phyloP scores from a whole-genome alignment of 139 green algal genomes.

The Klebsormidium nitens region DNA sequence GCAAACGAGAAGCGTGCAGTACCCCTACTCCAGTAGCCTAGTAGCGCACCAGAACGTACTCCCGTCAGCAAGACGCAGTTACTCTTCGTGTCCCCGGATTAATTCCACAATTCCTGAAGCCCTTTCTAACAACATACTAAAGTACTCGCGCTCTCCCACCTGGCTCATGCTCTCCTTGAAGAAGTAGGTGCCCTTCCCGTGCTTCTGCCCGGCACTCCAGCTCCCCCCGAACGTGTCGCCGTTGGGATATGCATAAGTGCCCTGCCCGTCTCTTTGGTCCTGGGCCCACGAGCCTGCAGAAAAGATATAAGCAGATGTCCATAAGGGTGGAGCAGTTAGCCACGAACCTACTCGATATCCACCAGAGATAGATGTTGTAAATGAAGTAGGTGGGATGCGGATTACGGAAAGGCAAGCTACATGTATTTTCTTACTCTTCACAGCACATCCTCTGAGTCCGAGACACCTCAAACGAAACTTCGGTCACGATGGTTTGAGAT shows the following conservation, averaged over 20 bases:
- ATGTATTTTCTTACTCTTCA: no score
- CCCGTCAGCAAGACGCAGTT: no score
- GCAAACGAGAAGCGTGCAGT: neutral
- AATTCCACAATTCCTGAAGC: neutral
- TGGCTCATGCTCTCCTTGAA: conserved; percentile 18
- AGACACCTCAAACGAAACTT: no score
- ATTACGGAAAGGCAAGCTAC: no score
- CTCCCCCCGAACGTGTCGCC: conserved; percentile 22
- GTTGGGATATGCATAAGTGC: conserved; percentile 25
- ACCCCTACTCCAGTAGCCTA: neutral
- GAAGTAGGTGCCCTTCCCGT: conserved; percentile 14
- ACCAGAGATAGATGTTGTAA: no score
- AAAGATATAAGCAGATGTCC: no score
- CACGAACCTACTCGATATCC: no score
- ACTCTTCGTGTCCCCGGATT: neutral
- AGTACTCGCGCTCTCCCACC: neutral
- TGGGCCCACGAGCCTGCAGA: conserved; percentile 21
- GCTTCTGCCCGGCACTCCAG: conserved; percentile 28
- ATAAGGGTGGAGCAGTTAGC: no score
- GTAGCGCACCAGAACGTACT: no score
- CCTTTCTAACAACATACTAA: neutral
- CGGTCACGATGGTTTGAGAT: no score
- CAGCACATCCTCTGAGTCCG: no score
- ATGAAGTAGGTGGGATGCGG: no score
- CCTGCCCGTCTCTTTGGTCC: conserved; percentile 9